Percentiles rank a stretch among this genome's conserved stretches.
Evolutionary conservation across 257 asterid species (phyloP).

Genomic region (Craterostigma plantagineum): DNA sequence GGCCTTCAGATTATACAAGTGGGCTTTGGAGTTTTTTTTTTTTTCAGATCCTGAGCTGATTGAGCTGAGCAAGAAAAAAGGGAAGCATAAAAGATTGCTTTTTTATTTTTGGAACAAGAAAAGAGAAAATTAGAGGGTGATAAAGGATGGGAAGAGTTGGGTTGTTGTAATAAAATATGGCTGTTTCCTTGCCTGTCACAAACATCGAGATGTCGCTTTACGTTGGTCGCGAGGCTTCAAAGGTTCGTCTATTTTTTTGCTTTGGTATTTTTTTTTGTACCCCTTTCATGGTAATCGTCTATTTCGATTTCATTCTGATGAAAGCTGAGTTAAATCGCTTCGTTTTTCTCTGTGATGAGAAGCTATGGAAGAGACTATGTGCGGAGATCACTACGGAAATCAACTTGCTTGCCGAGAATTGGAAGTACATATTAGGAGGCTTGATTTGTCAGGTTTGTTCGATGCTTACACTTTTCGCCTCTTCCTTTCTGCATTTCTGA

Average conservation of each 20-base stretch:
- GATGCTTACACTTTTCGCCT: neutral
- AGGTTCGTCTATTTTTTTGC: conserved; percentile 41
- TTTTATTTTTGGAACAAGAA: conserved; percentile 4
- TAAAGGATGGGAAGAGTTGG: conserved; percentile 1
- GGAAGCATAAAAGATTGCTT: neutral
- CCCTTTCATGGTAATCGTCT: neutral
- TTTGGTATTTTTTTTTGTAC: neutral
- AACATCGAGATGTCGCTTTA: conserved; percentile 67
- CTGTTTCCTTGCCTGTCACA: conserved; percentile 16
- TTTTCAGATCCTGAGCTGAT: too few relatives aligned
- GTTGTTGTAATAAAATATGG: conserved; percentile 55
- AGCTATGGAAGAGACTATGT: conserved; percentile 78
- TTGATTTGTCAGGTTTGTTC: conserved; percentile 44
- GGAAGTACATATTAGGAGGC: conserved; percentile 75
- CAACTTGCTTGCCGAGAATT: conserved; percentile 63
- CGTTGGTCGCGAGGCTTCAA: conserved; percentile 96
- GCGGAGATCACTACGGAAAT: conserved; percentile 56
- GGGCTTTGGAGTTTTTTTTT: too few relatives aligned
- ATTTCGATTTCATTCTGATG: too few relatives aligned
- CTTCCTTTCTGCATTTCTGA: neutral
- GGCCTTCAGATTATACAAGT: too few relatives aligned
- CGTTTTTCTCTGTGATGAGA: conserved; percentile 7
- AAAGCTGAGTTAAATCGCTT: conserved; percentile 10
- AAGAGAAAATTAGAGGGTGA: neutral
- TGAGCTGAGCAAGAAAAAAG: neutral